Evolutionary conservation across 1,284 basidiomycete genomes (phyloP).

Genomic region (Rhodotorula sp.): DNA sequence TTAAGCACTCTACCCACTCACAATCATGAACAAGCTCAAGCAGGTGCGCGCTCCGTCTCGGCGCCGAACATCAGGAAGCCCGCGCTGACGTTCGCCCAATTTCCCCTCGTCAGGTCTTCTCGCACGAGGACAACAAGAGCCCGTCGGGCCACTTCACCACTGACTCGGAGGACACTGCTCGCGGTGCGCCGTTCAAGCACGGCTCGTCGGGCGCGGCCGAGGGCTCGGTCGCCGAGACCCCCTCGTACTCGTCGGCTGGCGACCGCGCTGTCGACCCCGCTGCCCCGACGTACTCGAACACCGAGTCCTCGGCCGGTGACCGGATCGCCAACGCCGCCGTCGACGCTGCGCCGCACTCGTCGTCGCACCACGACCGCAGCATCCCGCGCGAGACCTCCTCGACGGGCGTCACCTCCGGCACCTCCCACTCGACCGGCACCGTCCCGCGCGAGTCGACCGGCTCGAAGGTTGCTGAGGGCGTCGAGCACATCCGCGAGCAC

Average conservation of each 20-base stretch:
- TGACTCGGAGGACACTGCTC: background rate
- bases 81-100: background rate
- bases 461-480: background rate
- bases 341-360: background rate
- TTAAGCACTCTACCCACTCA: background rate
- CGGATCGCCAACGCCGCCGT: background rate
- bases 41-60: conserved; percentile 1
- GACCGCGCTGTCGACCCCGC: background rate
- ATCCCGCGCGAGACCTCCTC: background rate
- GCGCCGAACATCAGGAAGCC: background rate
- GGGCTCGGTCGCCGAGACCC: background rate
- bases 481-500: conserved; percentile 17
- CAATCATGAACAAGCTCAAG: conserved; percentile 24
- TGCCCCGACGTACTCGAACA: background rate
- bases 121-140: conserved; percentile 13
- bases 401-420: background rate
- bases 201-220: background rate
- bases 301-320: conserved; percentile 2
- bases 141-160: background rate
- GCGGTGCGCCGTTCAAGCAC: background rate
- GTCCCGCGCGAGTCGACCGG: background rate
- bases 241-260: background rate
- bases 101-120: conserved; percentile 23
- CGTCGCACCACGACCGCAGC: background rate
- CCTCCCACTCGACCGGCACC: background rate